phyloP scores from a whole-genome alignment of 495 filamentous ascomycete species.

The Aspergillus diversus region DNA sequence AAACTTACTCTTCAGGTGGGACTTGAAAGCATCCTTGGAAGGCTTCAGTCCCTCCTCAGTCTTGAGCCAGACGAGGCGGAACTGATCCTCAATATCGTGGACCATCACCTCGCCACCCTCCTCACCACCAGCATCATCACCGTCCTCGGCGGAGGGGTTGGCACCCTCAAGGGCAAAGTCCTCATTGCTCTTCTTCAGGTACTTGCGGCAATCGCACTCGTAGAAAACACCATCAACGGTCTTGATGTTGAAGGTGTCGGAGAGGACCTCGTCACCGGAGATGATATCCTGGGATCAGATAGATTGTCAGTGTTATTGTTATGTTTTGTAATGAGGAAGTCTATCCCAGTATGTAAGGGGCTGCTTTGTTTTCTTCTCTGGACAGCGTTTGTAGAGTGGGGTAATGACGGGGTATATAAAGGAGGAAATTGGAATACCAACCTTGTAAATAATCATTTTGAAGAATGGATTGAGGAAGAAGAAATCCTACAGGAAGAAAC shows the following conservation, averaged over 20 bases:
- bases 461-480: conserved; percentile 31
- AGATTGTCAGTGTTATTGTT: conserved; percentile 22
- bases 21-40: conserved; percentile 76
- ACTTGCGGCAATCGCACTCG: conserved; percentile 89
- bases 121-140: conserved; percentile 72
- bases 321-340: background rate
- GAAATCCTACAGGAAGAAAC: conserved; percentile 29
- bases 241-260: conserved; percentile 83
- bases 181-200: conserved; percentile 70
- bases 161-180: conserved; percentile 90
- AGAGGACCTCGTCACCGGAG: conserved; percentile 92
- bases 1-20: conserved; percentile 77
- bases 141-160: conserved; percentile 95
- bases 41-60: conserved; percentile 63
- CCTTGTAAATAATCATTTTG: conserved; percentile 93
- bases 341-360: too few species aligned
- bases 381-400: conserved; percentile 3
- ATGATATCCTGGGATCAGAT: conserved; percentile 70
- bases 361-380: background rate
- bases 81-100: conserved; percentile 92
- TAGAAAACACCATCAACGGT: conserved; percentile 77
- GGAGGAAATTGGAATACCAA: conserved; percentile 39
- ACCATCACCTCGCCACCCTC: conserved; percentile 62
- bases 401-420: conserved; percentile 9
- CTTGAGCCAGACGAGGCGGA: conserved; percentile 76